A percentile compares a stretch with the other conserved stretches of the same genome.
Conservation (phyloP, 164 flowering plant genomes). For the Tetrastigma voinierianum region DNA sequence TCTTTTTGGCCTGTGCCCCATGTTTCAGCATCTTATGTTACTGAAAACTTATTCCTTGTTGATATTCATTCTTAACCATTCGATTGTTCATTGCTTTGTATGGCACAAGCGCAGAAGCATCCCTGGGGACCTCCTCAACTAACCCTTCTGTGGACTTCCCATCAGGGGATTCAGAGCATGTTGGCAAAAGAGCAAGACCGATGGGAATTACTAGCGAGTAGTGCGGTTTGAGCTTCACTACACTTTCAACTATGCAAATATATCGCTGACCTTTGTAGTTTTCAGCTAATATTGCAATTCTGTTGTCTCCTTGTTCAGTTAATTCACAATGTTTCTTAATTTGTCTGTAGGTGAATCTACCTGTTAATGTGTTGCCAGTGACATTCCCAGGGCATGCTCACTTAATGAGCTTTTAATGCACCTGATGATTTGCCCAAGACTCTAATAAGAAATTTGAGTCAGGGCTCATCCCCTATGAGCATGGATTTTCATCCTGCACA, state of each 20-base stretch:
- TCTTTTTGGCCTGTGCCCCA: not conserved
- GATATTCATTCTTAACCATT: not conserved
- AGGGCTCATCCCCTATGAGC: constrained; percentile 81
- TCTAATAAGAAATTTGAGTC: constrained; percentile 56
- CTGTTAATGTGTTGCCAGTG: constrained; percentile 70
- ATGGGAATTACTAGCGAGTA: constrained; percentile 89
- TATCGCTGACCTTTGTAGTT: not conserved
- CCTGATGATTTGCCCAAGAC: constrained; percentile 79
- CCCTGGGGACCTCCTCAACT: constrained; percentile 85
- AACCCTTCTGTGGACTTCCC: constrained; percentile 81
- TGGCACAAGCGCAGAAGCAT: constrained; percentile 68
- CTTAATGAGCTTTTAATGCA: constrained; percentile 46
- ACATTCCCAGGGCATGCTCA: constrained; percentile 61
- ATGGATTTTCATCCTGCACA: constrained; percentile 93
- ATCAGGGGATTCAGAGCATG: constrained; percentile 87
- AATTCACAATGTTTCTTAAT: not conserved
- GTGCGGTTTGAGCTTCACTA: not conserved
- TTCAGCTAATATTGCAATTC: not conserved
- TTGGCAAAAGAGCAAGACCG: constrained; percentile 73
- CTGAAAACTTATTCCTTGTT: not conserved
- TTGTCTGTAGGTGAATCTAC: constrained; percentile 63
- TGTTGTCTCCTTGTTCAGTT: not conserved
- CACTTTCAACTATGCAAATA: not conserved
- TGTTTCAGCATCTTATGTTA: not conserved
- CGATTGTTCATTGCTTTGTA: constrained; percentile 10